Conservation (phyloP, 768 basidiomycete genomes). For the Cyathus striatus region DNA sequence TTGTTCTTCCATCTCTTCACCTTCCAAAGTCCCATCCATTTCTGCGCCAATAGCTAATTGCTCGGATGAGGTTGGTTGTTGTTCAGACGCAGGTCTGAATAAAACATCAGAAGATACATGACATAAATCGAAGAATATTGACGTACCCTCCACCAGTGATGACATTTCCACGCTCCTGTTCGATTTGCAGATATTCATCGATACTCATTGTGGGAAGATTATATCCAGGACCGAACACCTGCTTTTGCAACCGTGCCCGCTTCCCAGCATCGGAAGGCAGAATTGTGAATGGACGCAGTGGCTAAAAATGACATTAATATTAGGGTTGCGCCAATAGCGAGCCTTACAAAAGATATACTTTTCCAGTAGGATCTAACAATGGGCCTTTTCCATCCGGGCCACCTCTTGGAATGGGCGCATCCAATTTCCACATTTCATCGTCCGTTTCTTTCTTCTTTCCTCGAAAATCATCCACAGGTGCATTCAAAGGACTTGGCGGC, state of each 20-base stretch:
- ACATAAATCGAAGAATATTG: background rate
- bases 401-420: constrained; percentile 39
- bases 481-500: constrained; percentile 33
- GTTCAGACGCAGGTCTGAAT: constrained; percentile 60
- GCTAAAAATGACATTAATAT: constrained; percentile 35
- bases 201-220: constrained; percentile 92
- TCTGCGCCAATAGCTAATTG: constrained; percentile 77
- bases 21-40: constrained; percentile 71
- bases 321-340: background rate
- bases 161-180: constrained; percentile 79
- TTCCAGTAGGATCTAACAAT: constrained; percentile 71
- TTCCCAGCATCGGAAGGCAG: constrained; percentile 67
- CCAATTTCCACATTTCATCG: constrained; percentile 70
- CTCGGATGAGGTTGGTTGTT: constrained; percentile 68
- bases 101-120: constrained; percentile 6
- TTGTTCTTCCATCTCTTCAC: constrained; percentile 66
- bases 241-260: constrained; percentile 65
- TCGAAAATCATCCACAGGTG: constrained; percentile 27
- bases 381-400: constrained; percentile 51
- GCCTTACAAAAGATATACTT: constrained; percentile 36
- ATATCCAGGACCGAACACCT: constrained; percentile 83
- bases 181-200: constrained; percentile 90
- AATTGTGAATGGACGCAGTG: constrained; percentile 89
- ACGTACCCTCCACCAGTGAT: constrained; percentile 84
- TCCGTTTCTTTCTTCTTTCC: constrained; percentile 34